Evolutionary conservation across 2,329 filamentous ascomycete species (phyloP), one percentile per base, ranked within the genome.

Genomic region (Seiridium unicorne): DNA sequence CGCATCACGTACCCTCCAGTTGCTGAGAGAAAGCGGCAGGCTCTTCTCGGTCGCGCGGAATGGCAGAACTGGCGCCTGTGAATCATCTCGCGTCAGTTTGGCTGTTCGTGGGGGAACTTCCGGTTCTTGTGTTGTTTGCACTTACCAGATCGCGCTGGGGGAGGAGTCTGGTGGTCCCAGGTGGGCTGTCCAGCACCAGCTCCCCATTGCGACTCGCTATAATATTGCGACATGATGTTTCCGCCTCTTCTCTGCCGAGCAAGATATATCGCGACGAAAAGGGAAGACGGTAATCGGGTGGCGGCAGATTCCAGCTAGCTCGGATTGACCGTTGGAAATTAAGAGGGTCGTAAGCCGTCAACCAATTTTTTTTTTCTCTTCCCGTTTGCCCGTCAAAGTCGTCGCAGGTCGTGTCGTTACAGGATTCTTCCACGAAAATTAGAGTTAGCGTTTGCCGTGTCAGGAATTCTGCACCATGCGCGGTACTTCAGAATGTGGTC

Each of bases 1-100:
- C 18, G 18, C 18, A 26, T 26, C 56, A 86, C 89, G 75, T 89
- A 95, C 91, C 91, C 80, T 96, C 93, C 76, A 96, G 89, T 78
- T 97, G 93, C 73, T 90, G 89, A 67, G 87, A 87, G 74, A 96
- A 97, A 61, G 93, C 92, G 71, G 83, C 80, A 61, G 85, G 83
- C 62, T 96, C 92, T 66, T 94, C 91, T 68, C 87, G 86, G 58
- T 94, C 91, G 69, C 87, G 86, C 58, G 88, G 85, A 65, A 87
- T 86, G 55, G 89, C 88, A 60, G 90, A 93, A 76, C 84, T 92
- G 63, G 90, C 86, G 77, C 90, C 90, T 92, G 48, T 55, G 18
- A 36, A n/a, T 47, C 8, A 8, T 44, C 10, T 55, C 34, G 35
- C n/a, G 60, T 71, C 63, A 70, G 75, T 64, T 64, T 69, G 65